Percentiles rank a stretch among this genome's conserved stretches.
Evolutionary conservation across 768 basidiomycete genomes (phyloP).

Genomic region (Leucosporidium creatinivorum): DNA sequence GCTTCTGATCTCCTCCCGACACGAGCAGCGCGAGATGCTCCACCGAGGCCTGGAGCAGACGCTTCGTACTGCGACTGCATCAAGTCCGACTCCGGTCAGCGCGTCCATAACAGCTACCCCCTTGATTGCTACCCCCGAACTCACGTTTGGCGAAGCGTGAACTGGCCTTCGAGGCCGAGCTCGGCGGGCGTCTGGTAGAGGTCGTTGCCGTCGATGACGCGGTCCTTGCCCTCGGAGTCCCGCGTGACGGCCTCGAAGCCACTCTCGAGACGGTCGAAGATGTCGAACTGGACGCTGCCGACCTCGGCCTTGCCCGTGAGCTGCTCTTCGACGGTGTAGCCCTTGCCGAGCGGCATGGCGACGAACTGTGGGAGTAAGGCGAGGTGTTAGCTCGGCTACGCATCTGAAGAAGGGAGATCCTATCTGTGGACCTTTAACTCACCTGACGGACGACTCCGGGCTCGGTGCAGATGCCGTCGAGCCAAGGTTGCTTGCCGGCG

Average conservation of each 20-base stretch:
- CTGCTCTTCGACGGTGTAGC: conserved; percentile 11
- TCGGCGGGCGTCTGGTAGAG: not conserved
- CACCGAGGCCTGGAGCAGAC: too few species aligned
- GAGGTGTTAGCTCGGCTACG: not conserved
- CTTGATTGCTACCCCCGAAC: too few species aligned
- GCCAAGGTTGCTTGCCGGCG: not conserved
- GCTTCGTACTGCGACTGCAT: too few species aligned
- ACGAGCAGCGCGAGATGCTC: too few species aligned
- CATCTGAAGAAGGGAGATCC: not conserved
- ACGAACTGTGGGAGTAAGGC: not conserved
- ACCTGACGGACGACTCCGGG: conserved; percentile 7
- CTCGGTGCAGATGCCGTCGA: conserved; percentile 6
- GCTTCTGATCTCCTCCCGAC: too few species aligned
- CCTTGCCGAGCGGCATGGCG: conserved; percentile 9
- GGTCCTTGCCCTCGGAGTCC: not conserved
- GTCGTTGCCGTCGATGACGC: not conserved
- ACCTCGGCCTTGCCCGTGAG: conserved; percentile 2
- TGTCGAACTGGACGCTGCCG: conserved; percentile 1
- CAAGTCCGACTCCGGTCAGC: too few species aligned
- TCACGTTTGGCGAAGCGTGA: not conserved
- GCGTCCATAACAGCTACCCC: too few species aligned
- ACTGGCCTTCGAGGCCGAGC: not conserved
- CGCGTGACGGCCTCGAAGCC: not conserved
- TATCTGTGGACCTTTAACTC: too few species aligned
- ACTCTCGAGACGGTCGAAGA: not conserved